Conservation (phyloP, 306 rosid species). For the Cucumis cinereus region DNA sequence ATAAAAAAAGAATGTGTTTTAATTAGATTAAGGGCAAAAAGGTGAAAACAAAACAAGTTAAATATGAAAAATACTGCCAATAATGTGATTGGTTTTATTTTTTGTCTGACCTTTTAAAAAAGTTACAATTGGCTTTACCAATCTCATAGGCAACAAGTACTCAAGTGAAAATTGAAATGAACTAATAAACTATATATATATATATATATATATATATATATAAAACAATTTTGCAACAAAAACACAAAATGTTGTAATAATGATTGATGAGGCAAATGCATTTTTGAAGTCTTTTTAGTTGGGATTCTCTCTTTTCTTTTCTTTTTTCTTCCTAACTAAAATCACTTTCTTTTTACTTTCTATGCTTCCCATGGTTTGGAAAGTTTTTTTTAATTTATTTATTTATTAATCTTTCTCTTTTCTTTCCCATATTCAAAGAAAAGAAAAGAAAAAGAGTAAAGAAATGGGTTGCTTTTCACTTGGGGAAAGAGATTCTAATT, state of each 20-base stretch:
- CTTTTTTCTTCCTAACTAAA: background rate
- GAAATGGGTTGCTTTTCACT: background rate
- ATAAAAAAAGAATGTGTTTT: too few relatives aligned
- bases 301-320: background rate
- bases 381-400: background rate
- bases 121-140: too few relatives aligned
- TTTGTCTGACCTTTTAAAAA: too few relatives aligned
- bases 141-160: too few relatives aligned
- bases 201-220: too few relatives aligned
- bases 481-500: conserved; percentile 5
- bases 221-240: background rate
- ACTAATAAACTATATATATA: background rate
- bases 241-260: background rate
- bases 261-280: background rate
- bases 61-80: too few relatives aligned
- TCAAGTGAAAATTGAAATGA: too few relatives aligned
- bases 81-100: too few relatives aligned
- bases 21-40: too few relatives aligned
- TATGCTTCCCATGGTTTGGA: background rate
- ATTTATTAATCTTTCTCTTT: background rate
- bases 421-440: background rate
- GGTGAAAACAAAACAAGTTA: too few relatives aligned
- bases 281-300: conserved; percentile 4
- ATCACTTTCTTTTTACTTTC: conserved; percentile 3
- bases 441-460: background rate